A percentile compares a stretch with the other conserved stretches of the same genome.
Conservation (phyloP, 2,329 filamentous ascomycete genomes). For the Akanthomyces uredinophilus region DNA sequence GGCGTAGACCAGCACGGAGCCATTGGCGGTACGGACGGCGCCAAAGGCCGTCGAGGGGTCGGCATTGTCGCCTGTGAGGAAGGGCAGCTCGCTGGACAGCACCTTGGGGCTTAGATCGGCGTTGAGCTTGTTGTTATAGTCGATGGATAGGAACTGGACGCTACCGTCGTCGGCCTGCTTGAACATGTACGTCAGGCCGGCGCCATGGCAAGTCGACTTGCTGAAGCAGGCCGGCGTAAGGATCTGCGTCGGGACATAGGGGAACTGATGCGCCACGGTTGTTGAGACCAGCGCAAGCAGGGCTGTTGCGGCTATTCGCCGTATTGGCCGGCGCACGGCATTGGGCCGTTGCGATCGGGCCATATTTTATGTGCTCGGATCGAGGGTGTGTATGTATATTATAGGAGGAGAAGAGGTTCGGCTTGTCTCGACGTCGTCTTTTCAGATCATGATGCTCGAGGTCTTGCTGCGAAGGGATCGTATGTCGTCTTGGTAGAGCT, state of each 20-base stretch:
- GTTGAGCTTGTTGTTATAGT: slow-evolving; percentile 55
- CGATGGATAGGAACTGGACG: slow-evolving; percentile 57
- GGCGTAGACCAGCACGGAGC: slow-evolving; percentile 66
- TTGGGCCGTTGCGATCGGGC: background rate
- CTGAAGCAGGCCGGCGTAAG: slow-evolving; percentile 50
- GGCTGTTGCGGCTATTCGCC: background rate
- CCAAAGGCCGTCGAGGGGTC: slow-evolving; percentile 53
- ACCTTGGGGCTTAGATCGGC: slow-evolving; percentile 42
- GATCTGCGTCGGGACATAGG: slow-evolving; percentile 73
- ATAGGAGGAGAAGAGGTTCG: background rate
- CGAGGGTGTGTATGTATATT: background rate
- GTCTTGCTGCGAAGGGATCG: background rate
- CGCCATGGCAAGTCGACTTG: slow-evolving; percentile 31
- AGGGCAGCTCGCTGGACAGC: slow-evolving; percentile 56
- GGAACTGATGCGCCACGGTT: slow-evolving; percentile 45
- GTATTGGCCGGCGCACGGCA: slow-evolving; percentile 5
- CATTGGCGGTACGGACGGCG: slow-evolving; percentile 60
- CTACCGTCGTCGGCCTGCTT: slow-evolving; percentile 42
- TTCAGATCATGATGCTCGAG: slow-evolving; percentile 6
- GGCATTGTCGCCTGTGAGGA: slow-evolving; percentile 45
- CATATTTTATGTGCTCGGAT: background rate
- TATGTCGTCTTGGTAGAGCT: background rate
- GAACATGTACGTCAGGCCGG: slow-evolving; percentile 65
- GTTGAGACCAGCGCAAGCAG: background rate
- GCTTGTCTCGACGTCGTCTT: background rate